These are phyloP conservation scores for Passalora sequoiae DNA, from an alignment of 2,329 filamentous ascomycete genomes.

Conservation along the genomic window DNA sequence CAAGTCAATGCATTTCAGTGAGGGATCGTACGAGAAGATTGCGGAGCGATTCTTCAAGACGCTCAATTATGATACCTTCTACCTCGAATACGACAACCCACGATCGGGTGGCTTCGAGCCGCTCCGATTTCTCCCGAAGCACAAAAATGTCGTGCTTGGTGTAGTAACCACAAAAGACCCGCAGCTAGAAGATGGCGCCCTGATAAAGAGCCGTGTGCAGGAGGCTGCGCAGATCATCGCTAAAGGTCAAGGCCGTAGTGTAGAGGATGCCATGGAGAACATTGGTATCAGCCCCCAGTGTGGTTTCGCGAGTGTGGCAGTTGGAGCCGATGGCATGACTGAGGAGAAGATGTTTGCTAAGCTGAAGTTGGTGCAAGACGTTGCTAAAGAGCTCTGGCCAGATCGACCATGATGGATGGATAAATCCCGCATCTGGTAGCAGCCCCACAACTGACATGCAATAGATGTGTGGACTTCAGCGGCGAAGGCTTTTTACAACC, in stretches of 20 bases:
- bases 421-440: slow-evolving; percentile 7
- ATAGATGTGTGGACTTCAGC: not conserved
- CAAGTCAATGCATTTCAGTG: slow-evolving; percentile 37
- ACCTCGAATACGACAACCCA: slow-evolving; percentile 38
- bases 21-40: slow-evolving; percentile 37
- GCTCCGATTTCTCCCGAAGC: slow-evolving; percentile 34
- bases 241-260: slow-evolving; percentile 33
- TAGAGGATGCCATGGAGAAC: slow-evolving; percentile 36
- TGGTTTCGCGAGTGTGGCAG: slow-evolving; percentile 36
- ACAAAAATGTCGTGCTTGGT: slow-evolving; percentile 39
- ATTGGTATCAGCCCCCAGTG: slow-evolving; percentile 38
- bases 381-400: slow-evolving; percentile 36
- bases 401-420: slow-evolving; percentile 24
- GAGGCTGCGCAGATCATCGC: slow-evolving; percentile 37
- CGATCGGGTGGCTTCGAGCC: slow-evolving; percentile 38
- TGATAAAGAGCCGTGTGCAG: slow-evolving; percentile 32
- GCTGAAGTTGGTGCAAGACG: slow-evolving; percentile 34
- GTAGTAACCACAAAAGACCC: slow-evolving; percentile 37
- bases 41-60: slow-evolving; percentile 37
- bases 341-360: slow-evolving; percentile 38
- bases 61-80: slow-evolving; percentile 38
- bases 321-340: slow-evolving; percentile 36
- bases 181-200: slow-evolving; percentile 32
- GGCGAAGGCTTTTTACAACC: not conserved
- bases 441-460: not conserved